A percentile compares a stretch with the other conserved stretches of the same genome.
Evolutionary conservation across 805 yeast species (phyloP).

Genomic region (Candida parachauliodes): DNA sequence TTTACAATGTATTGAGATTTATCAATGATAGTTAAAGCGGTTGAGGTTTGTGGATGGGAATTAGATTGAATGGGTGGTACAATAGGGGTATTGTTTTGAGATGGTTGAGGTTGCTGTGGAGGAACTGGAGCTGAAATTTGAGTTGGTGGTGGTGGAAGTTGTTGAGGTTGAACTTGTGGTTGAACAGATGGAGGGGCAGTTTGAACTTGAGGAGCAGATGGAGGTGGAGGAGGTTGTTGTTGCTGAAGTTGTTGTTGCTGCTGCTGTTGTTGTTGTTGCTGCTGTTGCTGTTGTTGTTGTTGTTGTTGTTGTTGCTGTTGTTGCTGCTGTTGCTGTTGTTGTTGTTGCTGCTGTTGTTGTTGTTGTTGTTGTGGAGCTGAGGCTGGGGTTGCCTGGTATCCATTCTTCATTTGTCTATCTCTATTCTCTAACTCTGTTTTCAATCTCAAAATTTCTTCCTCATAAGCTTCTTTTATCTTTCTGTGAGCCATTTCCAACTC

Average conservation of each 20-base stretch:
- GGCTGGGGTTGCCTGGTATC: slow-evolving; percentile 25
- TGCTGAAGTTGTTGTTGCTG: too few species aligned
- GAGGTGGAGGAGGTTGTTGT: slow-evolving; percentile 12
- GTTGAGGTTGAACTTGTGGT: slow-evolving; percentile 14
- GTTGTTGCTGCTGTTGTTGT: slow-evolving; percentile 14
- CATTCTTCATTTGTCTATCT: slow-evolving; percentile 54
- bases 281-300: slow-evolving; percentile 12
- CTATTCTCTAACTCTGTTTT: slow-evolving; percentile 82
- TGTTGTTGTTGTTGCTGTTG: slow-evolving; percentile 6
- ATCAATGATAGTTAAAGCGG: slow-evolving; percentile 30
- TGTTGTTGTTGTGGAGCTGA: slow-evolving; percentile 11
- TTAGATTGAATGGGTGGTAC: slow-evolving; percentile 10
- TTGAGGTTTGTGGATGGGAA: slow-evolving; percentile 11
- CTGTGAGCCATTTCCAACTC: slow-evolving; percentile 93
- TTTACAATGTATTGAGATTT: slow-evolving; percentile 40
- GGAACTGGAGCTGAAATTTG: slow-evolving; percentile 14
- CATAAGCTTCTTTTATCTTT: slow-evolving; percentile 92
- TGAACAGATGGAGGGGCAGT: slow-evolving; percentile 17
- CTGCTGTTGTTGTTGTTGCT: too few species aligned
- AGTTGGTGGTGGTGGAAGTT: slow-evolving; percentile 9
- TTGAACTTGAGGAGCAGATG: slow-evolving; percentile 9
- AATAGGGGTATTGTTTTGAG: slow-evolving; percentile 10
- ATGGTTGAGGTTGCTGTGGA: slow-evolving; percentile 1
- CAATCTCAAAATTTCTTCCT: slow-evolving; percentile 82
- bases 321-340: slow-evolving; percentile 11